Base-by-base conservation (phyloP, 495 filamentous ascomycete species). In the Trichoderma parareesei region DNA sequence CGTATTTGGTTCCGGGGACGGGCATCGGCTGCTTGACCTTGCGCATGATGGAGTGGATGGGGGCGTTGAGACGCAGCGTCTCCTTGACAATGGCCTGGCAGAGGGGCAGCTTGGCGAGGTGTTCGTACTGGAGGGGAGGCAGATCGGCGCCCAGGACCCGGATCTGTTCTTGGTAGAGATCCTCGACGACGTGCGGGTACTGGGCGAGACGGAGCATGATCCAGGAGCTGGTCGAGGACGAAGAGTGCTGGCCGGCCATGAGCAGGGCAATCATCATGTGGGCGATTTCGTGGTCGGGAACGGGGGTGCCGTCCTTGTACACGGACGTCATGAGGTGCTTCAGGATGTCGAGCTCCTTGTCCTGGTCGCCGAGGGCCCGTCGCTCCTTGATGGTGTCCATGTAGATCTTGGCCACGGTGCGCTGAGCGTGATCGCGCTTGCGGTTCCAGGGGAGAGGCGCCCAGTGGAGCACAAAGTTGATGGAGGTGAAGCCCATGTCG, bases 261-360 rank as follows among this genome's bases (percentile, higher is more conserved):
- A 95, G 79, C 35, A 95, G 83, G 0, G 90, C 90, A 71, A 95
- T 95, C 88, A 95, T 92, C 85, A 95, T 92, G 72, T 93, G 90
- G 7, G 91, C 90, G 44, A 93, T 84, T 68, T 95, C 90, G 66
- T 87, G 82, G 72, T 95, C 91, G 11, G 91, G 87, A 7, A 93
- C 79, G 6, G 76, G 74, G 38, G 75, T 79, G 64, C 88, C 90
- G 69, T 90, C 80, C 75, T 91, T 91, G 82, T 95, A 95, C 2
- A 75, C 78, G 65, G 87, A 85, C 71, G 81, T 79, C 89, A 95
- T 93, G 60, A 95, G 77, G 70, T 93, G 91, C 79, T 82, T 87
- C 76, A 94, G 90, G 78, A 94, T 93, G 71, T 94, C 90, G 64
- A 84, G 78, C 38, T 63, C 40, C 20, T 83, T 74, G 68, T 80